phyloP scores from a whole-genome alignment of 2,329 filamentous ascomycete genomes.

The Sarocladium strictum region DNA sequence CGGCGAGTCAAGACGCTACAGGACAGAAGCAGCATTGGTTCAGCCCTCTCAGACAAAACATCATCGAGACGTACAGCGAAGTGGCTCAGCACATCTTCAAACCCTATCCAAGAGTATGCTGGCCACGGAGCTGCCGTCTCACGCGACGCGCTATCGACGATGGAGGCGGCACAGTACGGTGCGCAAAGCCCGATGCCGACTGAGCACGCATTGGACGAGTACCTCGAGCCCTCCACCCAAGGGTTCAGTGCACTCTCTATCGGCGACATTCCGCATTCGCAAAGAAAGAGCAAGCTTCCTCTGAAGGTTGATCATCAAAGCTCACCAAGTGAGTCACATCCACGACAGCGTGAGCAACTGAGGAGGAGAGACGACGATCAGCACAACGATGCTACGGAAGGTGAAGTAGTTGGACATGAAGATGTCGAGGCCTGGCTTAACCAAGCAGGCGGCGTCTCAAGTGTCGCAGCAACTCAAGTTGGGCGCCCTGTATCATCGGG shows the following conservation, averaged over 20 bases:
- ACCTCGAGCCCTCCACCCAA: not conserved
- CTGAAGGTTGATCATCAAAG: too few relatives aligned
- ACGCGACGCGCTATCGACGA: not conserved
- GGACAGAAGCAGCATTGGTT: not conserved
- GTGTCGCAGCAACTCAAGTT: not conserved
- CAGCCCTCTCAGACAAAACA: constrained; percentile 1
- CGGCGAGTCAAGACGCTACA: not conserved
- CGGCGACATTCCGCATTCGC: not conserved
- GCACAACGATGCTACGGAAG: not conserved
- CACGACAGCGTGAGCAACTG: not conserved
- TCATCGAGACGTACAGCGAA: not conserved
- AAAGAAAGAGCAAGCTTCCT: not conserved
- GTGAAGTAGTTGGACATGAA: not conserved
- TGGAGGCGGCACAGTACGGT: not conserved
- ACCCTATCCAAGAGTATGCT: not conserved
- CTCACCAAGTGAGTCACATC: too few relatives aligned
- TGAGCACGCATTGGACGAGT: not conserved
- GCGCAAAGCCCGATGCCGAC: not conserved
- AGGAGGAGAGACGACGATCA: not conserved
- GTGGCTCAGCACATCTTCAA: not conserved
- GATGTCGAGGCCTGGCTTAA: not conserved
- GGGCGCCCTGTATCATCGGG: not conserved
- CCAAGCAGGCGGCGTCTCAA: not conserved
- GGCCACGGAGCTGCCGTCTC: not conserved
- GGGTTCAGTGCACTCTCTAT: not conserved